These are phyloP conservation scores for Ricinus communis DNA, from an alignment of 345 rosid species.

Conservation along the genomic window DNA sequence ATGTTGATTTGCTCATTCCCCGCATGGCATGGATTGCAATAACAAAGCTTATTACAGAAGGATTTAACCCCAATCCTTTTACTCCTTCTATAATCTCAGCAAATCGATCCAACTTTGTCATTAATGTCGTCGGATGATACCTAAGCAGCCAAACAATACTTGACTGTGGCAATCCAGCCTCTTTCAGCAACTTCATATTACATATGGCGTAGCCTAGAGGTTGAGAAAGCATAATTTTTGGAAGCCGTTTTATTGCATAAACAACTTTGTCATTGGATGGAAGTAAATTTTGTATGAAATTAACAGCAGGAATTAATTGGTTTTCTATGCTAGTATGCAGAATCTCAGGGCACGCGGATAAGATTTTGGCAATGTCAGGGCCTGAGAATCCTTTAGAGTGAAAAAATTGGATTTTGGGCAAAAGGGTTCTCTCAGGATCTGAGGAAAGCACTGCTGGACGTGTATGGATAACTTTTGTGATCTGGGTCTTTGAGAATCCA, in stretches of 20 bases:
- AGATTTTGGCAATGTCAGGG: neutral
- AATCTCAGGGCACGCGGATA: neutral
- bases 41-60: neutral
- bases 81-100: conserved; percentile 7
- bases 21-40: neutral
- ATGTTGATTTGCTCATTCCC: conserved; percentile 9
- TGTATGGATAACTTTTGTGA: neutral
- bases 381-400: neutral
- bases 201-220: neutral
- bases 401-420: neutral
- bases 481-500: neutral
- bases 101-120: neutral
- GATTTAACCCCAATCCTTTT: conserved; percentile 13
- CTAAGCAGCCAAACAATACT: neutral
- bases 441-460: neutral
- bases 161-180: conserved; percentile 22
- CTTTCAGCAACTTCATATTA: conserved; percentile 12
- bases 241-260: conserved; percentile 15
- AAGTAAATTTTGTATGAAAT: conserved; percentile 21
- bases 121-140: neutral
- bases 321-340: conserved; percentile 8
- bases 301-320: neutral
- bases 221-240: conserved; percentile 5
- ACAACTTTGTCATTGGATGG: conserved; percentile 14
- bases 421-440: conserved; percentile 2